These are phyloP conservation scores for Xylaria sp. DNA, from an alignment of 495 filamentous ascomycete genomes.

Conservation along the genomic window DNA sequence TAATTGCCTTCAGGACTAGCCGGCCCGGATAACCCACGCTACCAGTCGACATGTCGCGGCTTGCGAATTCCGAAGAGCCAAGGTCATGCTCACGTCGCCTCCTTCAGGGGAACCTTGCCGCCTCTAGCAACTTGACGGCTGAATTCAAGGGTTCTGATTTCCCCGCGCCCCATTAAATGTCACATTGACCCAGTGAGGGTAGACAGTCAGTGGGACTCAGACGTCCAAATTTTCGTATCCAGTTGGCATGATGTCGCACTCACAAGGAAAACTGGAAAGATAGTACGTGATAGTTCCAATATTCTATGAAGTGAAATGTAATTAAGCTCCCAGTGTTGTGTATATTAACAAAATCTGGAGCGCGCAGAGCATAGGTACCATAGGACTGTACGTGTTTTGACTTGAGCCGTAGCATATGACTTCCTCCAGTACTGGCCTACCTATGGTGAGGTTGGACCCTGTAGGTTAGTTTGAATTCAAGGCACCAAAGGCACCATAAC, in stretches of 20 bases:
- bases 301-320: not conserved
- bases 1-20: not conserved
- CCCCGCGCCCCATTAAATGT: constrained; percentile 14
- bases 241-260: not conserved
- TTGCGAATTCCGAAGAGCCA: constrained; percentile 2
- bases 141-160: constrained; percentile 18
- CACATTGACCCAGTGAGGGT: not conserved
- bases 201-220: not conserved
- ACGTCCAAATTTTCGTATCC: not conserved
- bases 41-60: constrained; percentile 13
- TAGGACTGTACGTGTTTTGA: not conserved
- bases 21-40: constrained; percentile 22
- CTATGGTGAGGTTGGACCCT: not conserved
- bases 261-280: not conserved
- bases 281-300: not conserved
- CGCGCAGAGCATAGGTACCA: not conserved
- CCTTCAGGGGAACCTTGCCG: not conserved
- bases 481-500: not conserved
- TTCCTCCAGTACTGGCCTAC: not conserved
- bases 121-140: constrained; percentile 5
- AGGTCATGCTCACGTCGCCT: not conserved
- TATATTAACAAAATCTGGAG: not conserved
- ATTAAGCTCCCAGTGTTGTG: not conserved
- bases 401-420: too few relatives aligned
- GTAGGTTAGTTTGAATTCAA: not conserved